Evolutionary conservation across 1,284 basidiomycete genomes (phyloP).

Genomic region (Ustilago curta): DNA sequence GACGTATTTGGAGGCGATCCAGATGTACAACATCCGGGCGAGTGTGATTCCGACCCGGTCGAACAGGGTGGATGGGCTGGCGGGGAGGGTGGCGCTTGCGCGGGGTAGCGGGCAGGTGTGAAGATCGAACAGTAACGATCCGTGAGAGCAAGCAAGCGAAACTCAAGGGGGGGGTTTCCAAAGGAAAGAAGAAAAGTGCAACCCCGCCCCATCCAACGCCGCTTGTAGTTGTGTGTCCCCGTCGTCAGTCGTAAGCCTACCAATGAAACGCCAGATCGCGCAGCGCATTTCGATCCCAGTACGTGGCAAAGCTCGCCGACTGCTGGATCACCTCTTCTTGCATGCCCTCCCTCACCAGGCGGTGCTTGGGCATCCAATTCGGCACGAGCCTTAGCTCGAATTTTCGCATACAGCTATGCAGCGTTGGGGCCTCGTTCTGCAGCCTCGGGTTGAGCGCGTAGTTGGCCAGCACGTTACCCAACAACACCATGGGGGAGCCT

Average conservation of each 20-base stretch:
- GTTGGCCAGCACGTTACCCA: conserved; percentile 29
- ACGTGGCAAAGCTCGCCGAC: not conserved
- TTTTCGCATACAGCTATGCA: not conserved
- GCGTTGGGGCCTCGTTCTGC: not conserved
- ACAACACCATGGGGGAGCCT: conserved; percentile 3
- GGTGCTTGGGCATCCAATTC: conserved; percentile 15
- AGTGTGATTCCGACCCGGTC: conserved; percentile 70
- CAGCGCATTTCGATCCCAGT: conserved; percentile 32
- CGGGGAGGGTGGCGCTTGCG: conserved; percentile 17
- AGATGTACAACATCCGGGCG: conserved; percentile 80
- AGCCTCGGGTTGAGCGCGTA: conserved; percentile 9
- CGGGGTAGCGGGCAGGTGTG: not conserved
- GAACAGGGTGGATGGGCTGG: conserved; percentile 27
- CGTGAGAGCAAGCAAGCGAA: no score
- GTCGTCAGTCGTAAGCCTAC: conserved; percentile 1
- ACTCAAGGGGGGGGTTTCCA: no score
- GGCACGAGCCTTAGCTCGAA: conserved; percentile 3
- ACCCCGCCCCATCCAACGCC: no score
- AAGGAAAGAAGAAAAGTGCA: no score
- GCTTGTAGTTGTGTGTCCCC: no score
- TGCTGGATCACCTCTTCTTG: not conserved
- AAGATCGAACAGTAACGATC: no score
- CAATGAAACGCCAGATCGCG: conserved; percentile 42
- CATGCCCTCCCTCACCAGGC: not conserved
- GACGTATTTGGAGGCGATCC: conserved; percentile 83